Base-by-base conservation (phyloP, 2,329 filamentous ascomycete species). In the Paecilomyces formosus region DNA sequence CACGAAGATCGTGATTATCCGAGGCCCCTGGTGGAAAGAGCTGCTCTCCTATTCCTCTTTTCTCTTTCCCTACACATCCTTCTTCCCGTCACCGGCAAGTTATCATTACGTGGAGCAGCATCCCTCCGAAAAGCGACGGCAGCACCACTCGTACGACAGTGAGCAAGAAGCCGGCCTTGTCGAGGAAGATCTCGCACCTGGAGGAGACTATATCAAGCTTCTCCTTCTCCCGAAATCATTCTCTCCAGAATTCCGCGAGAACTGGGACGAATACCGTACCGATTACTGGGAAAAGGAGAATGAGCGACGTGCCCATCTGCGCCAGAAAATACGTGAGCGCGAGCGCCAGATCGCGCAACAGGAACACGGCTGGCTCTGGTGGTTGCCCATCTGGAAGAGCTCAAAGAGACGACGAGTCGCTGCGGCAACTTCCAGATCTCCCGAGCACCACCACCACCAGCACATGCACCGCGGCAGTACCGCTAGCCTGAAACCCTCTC, bases 271-370 rank as follows among this genome's bases (percentile, higher is more conserved):
- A 15, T 99, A 95, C 74, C 84, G 94, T 56, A 87, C 88, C 33
- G 92, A 97, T 61, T 99, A 97, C 75, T 99, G 94, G 94, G 93
- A 97, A 66, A 87, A 87, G 61, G 94, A 99, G 73, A 99, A 99
- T 70, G 91, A 96, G 72, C 87, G 93, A 1, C 86, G 94, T 12
- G 84, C 88, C 2, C 77, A 89, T 58, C 78, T 97, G 24, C 83
- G 90, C 22, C 77, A 81, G 51, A 89, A 89, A 69, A 78, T 96
- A 55, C 84, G 86, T 62, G 82, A 85, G 55, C 82, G 84, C 31
- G 87, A 92, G 65, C 81, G 82, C 18, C 85, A 88, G 28, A 76
- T 90, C 45, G 86, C 88, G 12, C 85, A 84, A 67, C 79, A 86
- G 66, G 81, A 87, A 61, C 85, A 88, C 56, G 84, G 88, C 22